Base-by-base conservation (phyloP, 148 eudicot genomes). In the Beta vulgaris region DNA sequence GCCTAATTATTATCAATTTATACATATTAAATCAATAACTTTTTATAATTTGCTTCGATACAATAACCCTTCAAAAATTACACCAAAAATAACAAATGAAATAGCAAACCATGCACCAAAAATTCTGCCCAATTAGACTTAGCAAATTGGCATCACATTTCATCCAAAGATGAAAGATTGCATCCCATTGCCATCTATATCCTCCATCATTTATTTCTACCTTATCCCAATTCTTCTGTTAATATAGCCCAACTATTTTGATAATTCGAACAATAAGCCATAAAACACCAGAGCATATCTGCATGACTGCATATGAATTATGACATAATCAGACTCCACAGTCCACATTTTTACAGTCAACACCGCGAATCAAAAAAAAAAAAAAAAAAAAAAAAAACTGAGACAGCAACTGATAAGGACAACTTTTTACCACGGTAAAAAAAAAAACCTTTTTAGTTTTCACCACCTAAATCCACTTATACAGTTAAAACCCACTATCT, bases 161-260 rank as follows among this genome's bases (percentile, higher is more conserved):
- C 26, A 21, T 8, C 25, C 57, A 8, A 51, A 43, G 10, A 19
- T 51, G 5, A 19, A 51, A 51, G n/a, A 51, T 51, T 32, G 13
- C 7, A 32, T 28, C 34, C 21, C 42, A n/a, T n/a, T n/a, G n/a
- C 73, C 42, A 25, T 29, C 48, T 69, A 44, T 46, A 69, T 48
- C 72, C 57, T 51, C 58, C 57, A 46, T 46, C 59, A 69, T 48
- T 69, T 48, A 69, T 29, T 51, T 16, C 42, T n/a, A 69, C 29
- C 73, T 69, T 69, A 69, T 69, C 59, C 40, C 40, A 2, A 25
- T 5, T 46, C n/a, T n/a, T n/a, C n/a, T n/a, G n/a, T n/a, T n/a
- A n/a, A n/a, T n/a, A n/a, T n/a, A n/a, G n/a, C n/a, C n/a, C n/a
- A n/a, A n/a, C n/a, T 18, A 6, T 19, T 28, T 18, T 43, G 26